A percentile compares a stretch with the other conserved stretches of the same genome.
phyloP scores from a whole-genome alignment of 176 grass and related monocot species.

The Metroxylon sagu region DNA sequence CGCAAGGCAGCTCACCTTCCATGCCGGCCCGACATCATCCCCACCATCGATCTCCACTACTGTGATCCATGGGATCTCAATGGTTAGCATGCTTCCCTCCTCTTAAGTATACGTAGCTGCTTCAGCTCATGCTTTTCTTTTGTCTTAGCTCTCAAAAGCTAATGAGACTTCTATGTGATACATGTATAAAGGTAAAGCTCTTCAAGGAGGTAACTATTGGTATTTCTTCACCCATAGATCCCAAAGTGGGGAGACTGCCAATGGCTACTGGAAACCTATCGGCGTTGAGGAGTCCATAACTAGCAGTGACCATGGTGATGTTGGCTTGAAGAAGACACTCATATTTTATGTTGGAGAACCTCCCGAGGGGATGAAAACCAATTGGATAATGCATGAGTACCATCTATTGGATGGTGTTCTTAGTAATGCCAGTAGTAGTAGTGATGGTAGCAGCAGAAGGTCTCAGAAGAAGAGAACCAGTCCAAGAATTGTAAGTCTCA shows the following conservation, averaged over 20 bases:
- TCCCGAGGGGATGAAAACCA: constrained; percentile 41
- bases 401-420: constrained; percentile 40
- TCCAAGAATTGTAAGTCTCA: constrained; percentile 35
- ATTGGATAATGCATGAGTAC: constrained; percentile 95
- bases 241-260: constrained; percentile 38
- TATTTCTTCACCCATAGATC: constrained; percentile 73
- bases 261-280: constrained; percentile 58
- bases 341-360: constrained; percentile 46
- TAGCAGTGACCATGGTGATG: constrained; percentile 12
- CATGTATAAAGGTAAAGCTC: constrained; percentile 66
- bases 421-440: constrained; percentile 4
- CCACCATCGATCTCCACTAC: constrained; percentile 43
- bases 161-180: background rate
- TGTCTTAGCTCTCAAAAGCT: too few relatives aligned
- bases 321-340: constrained; percentile 69
- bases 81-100: constrained; percentile 21
- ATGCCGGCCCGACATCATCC: constrained; percentile 71
- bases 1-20: constrained; percentile 54
- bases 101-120: background rate
- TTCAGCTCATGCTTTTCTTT: background rate
- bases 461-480: constrained; percentile 30
- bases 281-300: constrained; percentile 36
- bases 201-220: constrained; percentile 53
- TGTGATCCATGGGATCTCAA: constrained; percentile 82
- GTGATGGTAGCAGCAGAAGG: constrained; percentile 22